phyloP scores from a whole-genome alignment of 1,284 basidiomycete species.

The Naganishia albida region DNA sequence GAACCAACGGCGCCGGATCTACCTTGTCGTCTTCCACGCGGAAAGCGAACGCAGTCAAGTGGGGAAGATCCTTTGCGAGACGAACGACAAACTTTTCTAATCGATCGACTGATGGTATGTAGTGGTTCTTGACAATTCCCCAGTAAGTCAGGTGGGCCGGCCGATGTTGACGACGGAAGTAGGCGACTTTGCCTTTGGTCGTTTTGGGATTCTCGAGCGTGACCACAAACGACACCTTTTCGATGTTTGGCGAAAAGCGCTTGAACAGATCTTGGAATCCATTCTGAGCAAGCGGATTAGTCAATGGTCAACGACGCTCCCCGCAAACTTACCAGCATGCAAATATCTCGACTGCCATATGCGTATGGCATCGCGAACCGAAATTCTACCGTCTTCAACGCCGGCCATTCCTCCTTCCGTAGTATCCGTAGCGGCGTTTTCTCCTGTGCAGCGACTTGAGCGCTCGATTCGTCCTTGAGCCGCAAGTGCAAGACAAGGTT shows the following conservation, averaged over 20 bases:
- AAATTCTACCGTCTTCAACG: constrained; percentile 7
- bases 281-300: neutral
- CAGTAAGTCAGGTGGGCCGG: constrained; percentile 9
- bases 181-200: constrained; percentile 8
- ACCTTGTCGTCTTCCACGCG: constrained; percentile 14
- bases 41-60: neutral
- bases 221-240: neutral
- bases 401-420: neutral
- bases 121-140: constrained; percentile 15
- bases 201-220: constrained; percentile 3
- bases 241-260: constrained; percentile 6
- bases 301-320: no score
- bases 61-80: constrained; percentile 9
- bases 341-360: constrained; percentile 1
- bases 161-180: constrained; percentile 7
- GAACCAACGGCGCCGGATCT: constrained; percentile 4
- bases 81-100: constrained; percentile 7
- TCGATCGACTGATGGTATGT: constrained; percentile 7
- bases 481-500: constrained; percentile 3
- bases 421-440: constrained; percentile 13
- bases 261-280: constrained; percentile 14
- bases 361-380: constrained; percentile 9
- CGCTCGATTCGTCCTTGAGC: constrained; percentile 7
- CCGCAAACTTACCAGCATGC: neutral
- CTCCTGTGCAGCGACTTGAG: neutral